These are phyloP conservation scores for Chenopodium quinoa DNA, from an alignment of 148 eudicot species.

Conservation along the genomic window DNA sequence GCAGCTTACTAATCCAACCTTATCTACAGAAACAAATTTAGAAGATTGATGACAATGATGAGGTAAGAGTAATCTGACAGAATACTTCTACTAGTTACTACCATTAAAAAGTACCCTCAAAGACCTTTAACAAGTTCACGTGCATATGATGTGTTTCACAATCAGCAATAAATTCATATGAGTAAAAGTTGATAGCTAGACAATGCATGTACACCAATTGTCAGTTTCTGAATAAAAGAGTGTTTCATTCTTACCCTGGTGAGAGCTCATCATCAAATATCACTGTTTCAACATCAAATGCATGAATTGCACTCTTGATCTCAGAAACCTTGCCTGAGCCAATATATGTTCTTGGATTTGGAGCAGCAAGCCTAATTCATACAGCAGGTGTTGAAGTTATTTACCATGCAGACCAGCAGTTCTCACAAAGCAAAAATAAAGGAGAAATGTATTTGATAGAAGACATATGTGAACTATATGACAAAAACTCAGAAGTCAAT, in stretches of 20 bases:
- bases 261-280: constrained; percentile 98
- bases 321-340: constrained; percentile 97
- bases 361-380: constrained; percentile 61
- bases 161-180: no score
- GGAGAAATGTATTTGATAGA: not conserved
- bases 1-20: not conserved
- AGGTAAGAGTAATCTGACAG: not conserved
- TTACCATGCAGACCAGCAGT: not conserved
- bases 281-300: constrained; percentile 85
- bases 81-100: not conserved
- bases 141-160: not conserved
- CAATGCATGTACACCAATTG: not conserved
- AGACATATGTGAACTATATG: not conserved
- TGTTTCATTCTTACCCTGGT: constrained; percentile 62
- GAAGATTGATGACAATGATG: not conserved
- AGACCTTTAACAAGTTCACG: not conserved
- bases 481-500: not conserved
- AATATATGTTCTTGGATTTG: constrained; percentile 80
- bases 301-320: constrained; percentile 80
- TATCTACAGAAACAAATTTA: not conserved
- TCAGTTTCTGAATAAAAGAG: not conserved
- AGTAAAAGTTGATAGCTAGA: not conserved
- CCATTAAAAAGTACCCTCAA: not conserved
- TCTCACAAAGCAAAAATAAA: not conserved
- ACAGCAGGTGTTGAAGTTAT: constrained; percentile 14